Conservation (phyloP, 1,284 basidiomycete genomes). For the Sporisorium graminicola region DNA sequence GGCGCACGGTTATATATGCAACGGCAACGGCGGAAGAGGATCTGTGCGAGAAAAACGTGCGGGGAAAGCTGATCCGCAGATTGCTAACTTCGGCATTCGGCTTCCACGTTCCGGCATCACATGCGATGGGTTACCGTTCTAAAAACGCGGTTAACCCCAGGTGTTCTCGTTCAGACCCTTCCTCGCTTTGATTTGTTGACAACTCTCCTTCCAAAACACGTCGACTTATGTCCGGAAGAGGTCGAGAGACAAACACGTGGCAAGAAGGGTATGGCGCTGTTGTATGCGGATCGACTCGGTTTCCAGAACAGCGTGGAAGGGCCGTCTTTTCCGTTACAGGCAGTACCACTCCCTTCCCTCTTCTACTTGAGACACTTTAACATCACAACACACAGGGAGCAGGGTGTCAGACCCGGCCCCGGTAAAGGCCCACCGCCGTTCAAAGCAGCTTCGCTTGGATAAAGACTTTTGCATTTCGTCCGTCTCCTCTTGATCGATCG, state of each 20-base stretch:
- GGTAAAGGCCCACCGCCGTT: too few relatives aligned
- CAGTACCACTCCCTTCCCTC: background rate
- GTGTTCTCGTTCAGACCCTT: too few relatives aligned
- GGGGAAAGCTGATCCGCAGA: background rate
- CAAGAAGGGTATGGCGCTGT: background rate
- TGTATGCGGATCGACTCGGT: too few relatives aligned
- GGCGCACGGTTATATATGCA: background rate
- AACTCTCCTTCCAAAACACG: background rate
- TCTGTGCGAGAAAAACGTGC: background rate
- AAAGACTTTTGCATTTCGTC: too few relatives aligned
- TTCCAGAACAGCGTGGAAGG: background rate
- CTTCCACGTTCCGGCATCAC: background rate
- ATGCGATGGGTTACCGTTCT: background rate
- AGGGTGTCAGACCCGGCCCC: too few relatives aligned
- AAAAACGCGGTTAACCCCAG: background rate
- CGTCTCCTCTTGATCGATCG: too few relatives aligned
- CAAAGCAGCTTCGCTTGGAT: too few relatives aligned
- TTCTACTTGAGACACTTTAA: background rate
- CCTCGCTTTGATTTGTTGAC: background rate
- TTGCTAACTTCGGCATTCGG: background rate
- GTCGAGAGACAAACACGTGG: background rate
- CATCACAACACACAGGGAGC: background rate
- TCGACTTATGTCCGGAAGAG: background rate
- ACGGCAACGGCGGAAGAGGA: background rate
- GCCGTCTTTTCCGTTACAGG: too few relatives aligned